A percentile compares a stretch with the other conserved stretches of the same genome.
Conservation (phyloP, 345 rosid species). For the Ceriops zippeliana region DNA sequence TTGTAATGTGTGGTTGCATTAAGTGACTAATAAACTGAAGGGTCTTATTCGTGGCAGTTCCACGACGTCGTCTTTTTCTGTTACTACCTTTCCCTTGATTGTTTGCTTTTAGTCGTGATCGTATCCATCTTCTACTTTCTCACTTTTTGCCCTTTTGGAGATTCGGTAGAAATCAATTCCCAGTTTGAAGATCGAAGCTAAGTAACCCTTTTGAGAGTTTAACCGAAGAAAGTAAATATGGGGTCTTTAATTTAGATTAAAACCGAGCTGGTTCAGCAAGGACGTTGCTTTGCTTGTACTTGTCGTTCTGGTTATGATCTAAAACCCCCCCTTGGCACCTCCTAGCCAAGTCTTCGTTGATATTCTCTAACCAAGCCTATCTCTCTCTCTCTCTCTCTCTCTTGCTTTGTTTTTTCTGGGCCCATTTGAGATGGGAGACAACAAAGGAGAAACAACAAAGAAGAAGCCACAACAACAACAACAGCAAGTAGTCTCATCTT, state of each 20-base stretch:
- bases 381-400: neutral
- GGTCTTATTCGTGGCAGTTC: conserved; percentile 55
- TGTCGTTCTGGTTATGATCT: conserved; percentile 19
- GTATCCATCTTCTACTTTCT: conserved; percentile 22
- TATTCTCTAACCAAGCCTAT: neutral
- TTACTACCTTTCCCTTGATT: conserved; percentile 12
- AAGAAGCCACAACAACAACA: conserved; percentile 37
- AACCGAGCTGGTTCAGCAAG: conserved; percentile 21
- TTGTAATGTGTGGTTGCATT: conserved; percentile 29
- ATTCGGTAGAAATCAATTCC: neutral
- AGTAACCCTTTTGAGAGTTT: conserved; percentile 1
- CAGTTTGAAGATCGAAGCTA: neutral
- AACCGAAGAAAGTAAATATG: neutral
- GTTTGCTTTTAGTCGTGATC: neutral
- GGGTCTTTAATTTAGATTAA: neutral
- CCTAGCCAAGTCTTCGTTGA: too few relatives aligned
- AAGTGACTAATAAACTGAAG: conserved; percentile 33
- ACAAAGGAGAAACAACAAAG: conserved; percentile 51
- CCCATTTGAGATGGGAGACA: conserved; percentile 53
- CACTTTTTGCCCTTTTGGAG: conserved; percentile 22
- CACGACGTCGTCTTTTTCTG: conserved; percentile 30
- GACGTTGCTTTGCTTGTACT: conserved; percentile 12
- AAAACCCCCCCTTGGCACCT: neutral
- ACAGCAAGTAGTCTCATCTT: conserved; percentile 27
- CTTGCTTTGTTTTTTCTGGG: conserved; percentile 10